These are phyloP conservation scores for Cylindrotheca fusiformis DNA, from an alignment of 108 stramenopile species.

Conservation along the genomic window DNA sequence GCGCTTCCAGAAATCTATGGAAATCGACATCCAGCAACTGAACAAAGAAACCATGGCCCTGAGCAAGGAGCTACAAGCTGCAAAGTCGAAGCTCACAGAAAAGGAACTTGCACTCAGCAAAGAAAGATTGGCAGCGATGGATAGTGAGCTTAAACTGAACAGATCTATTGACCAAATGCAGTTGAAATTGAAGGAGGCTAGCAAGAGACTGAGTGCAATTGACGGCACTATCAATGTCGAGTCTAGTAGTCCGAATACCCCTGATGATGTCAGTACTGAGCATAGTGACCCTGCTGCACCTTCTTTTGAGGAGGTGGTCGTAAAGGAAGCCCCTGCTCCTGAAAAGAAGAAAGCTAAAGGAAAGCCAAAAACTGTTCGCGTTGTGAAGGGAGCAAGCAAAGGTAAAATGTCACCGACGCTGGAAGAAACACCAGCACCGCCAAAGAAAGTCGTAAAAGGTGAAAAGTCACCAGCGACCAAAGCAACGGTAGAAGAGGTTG, in stretches of 20 bases:
- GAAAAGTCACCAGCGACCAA: slow-evolving; percentile 3
- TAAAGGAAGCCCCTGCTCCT: neutral
- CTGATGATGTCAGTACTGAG: neutral
- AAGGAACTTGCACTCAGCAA: slow-evolving; percentile 30
- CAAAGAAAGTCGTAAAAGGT: too few species aligned
- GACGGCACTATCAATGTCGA: too few species aligned
- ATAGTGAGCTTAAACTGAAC: slow-evolving; percentile 11
- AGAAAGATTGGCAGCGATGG: slow-evolving; percentile 19
- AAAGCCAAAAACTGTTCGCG: neutral
- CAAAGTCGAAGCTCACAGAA: slow-evolving; percentile 7
- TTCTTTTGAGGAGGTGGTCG: neutral
- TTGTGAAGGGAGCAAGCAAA: neutral
- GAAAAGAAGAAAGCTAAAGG: neutral
- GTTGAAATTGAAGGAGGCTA: slow-evolving; percentile 7
- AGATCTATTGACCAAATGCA: slow-evolving; percentile 10
- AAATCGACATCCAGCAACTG: neutral
- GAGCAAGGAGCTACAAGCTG: slow-evolving; percentile 8
- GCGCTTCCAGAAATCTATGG: slow-evolving; percentile 4
- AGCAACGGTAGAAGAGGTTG: too few species aligned
- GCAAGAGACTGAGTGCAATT: slow-evolving; percentile 11
- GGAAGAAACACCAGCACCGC: slow-evolving; percentile 3
- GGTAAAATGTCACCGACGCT: neutral
- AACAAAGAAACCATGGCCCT: neutral
- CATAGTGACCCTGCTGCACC: neutral
- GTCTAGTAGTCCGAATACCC: neutral